These are phyloP conservation scores for Penicillium italicum DNA, from an alignment of 2,329 filamentous ascomycete genomes.

Conservation along the genomic window DNA sequence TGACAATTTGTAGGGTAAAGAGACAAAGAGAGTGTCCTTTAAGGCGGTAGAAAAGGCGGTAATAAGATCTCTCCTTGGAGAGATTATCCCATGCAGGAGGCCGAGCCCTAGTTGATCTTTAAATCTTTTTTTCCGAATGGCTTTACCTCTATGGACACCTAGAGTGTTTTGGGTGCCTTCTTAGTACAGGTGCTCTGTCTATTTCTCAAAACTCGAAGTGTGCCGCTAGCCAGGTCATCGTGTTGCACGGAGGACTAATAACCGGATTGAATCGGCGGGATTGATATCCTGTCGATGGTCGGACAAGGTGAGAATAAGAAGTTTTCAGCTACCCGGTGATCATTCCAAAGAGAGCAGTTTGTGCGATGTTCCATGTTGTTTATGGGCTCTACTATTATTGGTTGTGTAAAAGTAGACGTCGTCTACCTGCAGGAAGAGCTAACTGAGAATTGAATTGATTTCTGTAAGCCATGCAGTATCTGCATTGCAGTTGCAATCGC, in stretches of 20 bases:
- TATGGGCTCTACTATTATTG: background rate
- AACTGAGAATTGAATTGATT: background rate
- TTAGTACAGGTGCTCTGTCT: background rate
- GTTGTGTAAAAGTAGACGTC: background rate
- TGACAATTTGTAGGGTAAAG: background rate
- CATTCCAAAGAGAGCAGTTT: background rate
- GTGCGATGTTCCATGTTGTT: background rate
- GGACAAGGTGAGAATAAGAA: conserved; percentile 3
- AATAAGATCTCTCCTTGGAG: background rate
- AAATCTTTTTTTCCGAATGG: background rate
- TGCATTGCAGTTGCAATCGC: conserved; percentile 3
- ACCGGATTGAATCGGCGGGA: conserved; percentile 2
- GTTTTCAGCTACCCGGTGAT: background rate
- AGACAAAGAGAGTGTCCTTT: background rate
- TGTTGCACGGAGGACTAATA: background rate
- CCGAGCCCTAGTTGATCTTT: background rate
- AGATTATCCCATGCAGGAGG: background rate
- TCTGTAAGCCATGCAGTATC: conserved; percentile 1
- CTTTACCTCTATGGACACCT: background rate
- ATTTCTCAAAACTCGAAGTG: background rate
- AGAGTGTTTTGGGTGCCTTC: background rate
- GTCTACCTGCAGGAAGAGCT: background rate
- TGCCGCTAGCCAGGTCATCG: background rate
- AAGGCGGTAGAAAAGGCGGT: background rate
- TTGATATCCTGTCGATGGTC: conserved; percentile 4